phyloP scores from a whole-genome alignment of 2,329 filamentous ascomycete species.

The Aureobasidium sp. region DNA sequence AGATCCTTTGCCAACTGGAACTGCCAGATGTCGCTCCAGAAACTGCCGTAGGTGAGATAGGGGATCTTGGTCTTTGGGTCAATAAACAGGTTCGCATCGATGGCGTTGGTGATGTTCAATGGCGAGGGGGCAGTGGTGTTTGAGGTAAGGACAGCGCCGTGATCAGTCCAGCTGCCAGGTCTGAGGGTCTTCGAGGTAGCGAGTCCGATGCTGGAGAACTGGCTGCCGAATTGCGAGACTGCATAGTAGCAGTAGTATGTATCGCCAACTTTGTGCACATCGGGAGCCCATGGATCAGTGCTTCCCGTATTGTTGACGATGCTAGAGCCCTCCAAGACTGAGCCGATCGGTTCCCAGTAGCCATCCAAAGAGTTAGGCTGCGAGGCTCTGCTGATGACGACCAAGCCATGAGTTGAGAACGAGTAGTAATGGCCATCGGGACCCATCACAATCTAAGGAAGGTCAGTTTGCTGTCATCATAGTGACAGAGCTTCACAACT shows the following conservation, averaged over 20 bases:
- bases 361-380: conserved; percentile 30
- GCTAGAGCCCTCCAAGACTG: conserved; percentile 26
- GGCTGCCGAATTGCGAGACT: conserved; percentile 52
- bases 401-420: conserved; percentile 43
- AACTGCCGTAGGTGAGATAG: conserved; percentile 56
- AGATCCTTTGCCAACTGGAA: conserved; percentile 37
- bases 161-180: conserved; percentile 51
- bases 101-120: conserved; percentile 35
- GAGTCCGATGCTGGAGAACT: conserved; percentile 53
- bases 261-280: conserved; percentile 47
- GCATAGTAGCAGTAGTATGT: conserved; percentile 58
- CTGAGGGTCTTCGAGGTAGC: conserved; percentile 43
- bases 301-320: conserved; percentile 11
- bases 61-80: conserved; percentile 30
- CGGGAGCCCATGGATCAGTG: conserved; percentile 42
- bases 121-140: conserved; percentile 21
- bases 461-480: neutral
- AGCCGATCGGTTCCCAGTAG: conserved; percentile 42
- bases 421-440: conserved; percentile 44
- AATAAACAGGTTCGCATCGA: conserved; percentile 42
- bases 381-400: conserved; percentile 40
- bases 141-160: conserved; percentile 44
- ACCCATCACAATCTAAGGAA: conserved; percentile 29
- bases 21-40: conserved; percentile 58
- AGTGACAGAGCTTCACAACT: neutral